phyloP scores from a whole-genome alignment of 768 basidiomycete species.

The Agrocybe praecox region DNA sequence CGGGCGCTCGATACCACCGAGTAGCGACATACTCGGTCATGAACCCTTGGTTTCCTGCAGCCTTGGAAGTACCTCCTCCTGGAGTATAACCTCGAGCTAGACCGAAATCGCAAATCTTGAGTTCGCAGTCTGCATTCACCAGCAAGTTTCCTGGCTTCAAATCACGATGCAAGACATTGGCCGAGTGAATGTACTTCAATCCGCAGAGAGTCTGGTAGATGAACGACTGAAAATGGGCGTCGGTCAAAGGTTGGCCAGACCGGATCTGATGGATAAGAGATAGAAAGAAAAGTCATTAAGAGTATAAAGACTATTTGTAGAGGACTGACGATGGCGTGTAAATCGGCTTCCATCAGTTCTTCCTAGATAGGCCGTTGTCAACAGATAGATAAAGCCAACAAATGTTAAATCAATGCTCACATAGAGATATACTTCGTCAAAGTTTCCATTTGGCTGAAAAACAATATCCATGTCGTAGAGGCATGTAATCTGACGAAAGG shows the following conservation, averaged over 20 bases:
- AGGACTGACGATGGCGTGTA: slow-evolving; percentile 88
- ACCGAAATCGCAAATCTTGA: slow-evolving; percentile 99
- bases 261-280: slow-evolving; percentile 55
- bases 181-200: slow-evolving; percentile 96
- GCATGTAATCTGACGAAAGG: slow-evolving; percentile 76
- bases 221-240: slow-evolving; percentile 95
- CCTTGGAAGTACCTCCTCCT: slow-evolving; percentile 70
- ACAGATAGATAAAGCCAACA: not conserved
- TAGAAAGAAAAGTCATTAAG: slow-evolving; percentile 1
- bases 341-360: slow-evolving; percentile 99
- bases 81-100: slow-evolving; percentile 93
- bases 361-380: slow-evolving; percentile 60
- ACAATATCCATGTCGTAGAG: slow-evolving; percentile 99
- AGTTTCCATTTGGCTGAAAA: slow-evolving; percentile 87
- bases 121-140: slow-evolving; percentile 97
- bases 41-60: slow-evolving; percentile 87
- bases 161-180: slow-evolving; percentile 96
- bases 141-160: slow-evolving; percentile 94
- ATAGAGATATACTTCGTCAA: slow-evolving; percentile 95
- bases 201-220: slow-evolving; percentile 98
- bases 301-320: not conserved
- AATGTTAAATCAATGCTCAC: slow-evolving; percentile 34
- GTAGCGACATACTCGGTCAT: slow-evolving; percentile 99
- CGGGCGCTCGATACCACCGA: slow-evolving; percentile 97
- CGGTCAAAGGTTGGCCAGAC: slow-evolving; percentile 85